phyloP scores from a whole-genome alignment of 2,329 filamentous ascomycete genomes.

The Ophiostoma quercus region DNA sequence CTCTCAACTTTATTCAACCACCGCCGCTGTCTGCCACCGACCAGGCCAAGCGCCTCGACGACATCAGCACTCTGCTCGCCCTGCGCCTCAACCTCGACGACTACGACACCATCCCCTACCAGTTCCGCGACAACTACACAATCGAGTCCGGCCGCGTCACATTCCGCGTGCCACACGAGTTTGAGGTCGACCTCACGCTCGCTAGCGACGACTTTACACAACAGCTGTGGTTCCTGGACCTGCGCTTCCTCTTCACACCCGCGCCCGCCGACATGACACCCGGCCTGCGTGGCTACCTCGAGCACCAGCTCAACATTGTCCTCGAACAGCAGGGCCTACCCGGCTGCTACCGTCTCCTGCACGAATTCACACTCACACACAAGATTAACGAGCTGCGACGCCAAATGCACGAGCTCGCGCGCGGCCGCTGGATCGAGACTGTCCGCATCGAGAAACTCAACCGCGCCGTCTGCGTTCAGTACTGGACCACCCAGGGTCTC shows the following conservation, averaged over 20 bases:
- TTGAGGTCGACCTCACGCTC: constrained; percentile 88
- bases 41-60: constrained; percentile 67
- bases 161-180: constrained; percentile 76
- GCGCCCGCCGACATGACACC: constrained; percentile 57
- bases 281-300: constrained; percentile 59
- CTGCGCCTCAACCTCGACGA: constrained; percentile 83
- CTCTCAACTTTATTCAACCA: constrained; percentile 74
- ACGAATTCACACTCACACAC: constrained; percentile 82
- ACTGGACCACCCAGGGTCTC: constrained; percentile 62
- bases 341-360: constrained; percentile 80
- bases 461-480: constrained; percentile 79
- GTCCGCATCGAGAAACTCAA: constrained; percentile 74
- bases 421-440: constrained; percentile 70
- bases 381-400: constrained; percentile 78
- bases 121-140: constrained; percentile 65
- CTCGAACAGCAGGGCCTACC: constrained; percentile 64
- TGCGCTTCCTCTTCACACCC: constrained; percentile 76
- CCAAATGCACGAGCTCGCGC: constrained; percentile 67
- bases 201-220: constrained; percentile 76
- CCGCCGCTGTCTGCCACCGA: constrained; percentile 65
- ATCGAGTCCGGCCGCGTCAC: constrained; percentile 85
- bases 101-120: constrained; percentile 65
- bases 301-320: constrained; percentile 64
- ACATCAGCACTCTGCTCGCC: constrained; percentile 77
- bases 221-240: constrained; percentile 91